These are phyloP conservation scores for Lentinula guzmanii DNA, from an alignment of 768 basidiomycete species.

Conservation along the genomic window DNA sequence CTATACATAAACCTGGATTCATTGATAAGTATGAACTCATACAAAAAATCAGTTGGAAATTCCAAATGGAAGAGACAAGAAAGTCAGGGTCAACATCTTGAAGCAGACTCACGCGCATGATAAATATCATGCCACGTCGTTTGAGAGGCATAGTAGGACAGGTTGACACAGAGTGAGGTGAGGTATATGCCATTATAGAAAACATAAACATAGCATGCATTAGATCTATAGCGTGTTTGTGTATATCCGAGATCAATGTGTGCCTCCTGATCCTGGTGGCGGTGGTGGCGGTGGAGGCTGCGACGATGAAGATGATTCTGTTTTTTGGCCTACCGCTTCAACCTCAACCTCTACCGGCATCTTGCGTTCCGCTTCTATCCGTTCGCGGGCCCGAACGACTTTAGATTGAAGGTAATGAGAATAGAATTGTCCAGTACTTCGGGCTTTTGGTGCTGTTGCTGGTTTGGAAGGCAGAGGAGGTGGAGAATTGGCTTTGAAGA, in stretches of 20 bases:
- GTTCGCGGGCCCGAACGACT: constrained; percentile 89
- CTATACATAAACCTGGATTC: too few species aligned
- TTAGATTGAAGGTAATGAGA: constrained; percentile 97
- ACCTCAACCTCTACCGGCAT: neutral
- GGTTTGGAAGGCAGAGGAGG: constrained; percentile 48
- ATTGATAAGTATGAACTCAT: too few species aligned
- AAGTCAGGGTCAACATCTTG: too few species aligned
- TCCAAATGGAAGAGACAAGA: too few species aligned
- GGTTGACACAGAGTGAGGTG: neutral
- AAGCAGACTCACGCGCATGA: too few species aligned
- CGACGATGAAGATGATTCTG: neutral
- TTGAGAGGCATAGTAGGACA: neutral
- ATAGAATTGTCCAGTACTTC: constrained; percentile 38
- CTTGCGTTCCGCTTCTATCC: constrained; percentile 82
- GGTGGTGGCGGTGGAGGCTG: neutral
- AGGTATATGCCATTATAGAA: neutral
- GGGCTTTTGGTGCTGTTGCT: constrained; percentile 39
- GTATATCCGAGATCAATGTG: neutral
- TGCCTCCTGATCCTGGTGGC: neutral
- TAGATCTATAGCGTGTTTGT: neutral
- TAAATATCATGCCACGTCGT: neutral
- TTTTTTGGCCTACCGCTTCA: neutral
- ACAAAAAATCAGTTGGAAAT: too few species aligned
- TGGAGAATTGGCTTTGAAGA: constrained; percentile 87
- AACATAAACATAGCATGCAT: neutral